These are phyloP conservation scores for Solanum virginianum DNA, from an alignment of 257 asterid species.

Conservation along the genomic window DNA sequence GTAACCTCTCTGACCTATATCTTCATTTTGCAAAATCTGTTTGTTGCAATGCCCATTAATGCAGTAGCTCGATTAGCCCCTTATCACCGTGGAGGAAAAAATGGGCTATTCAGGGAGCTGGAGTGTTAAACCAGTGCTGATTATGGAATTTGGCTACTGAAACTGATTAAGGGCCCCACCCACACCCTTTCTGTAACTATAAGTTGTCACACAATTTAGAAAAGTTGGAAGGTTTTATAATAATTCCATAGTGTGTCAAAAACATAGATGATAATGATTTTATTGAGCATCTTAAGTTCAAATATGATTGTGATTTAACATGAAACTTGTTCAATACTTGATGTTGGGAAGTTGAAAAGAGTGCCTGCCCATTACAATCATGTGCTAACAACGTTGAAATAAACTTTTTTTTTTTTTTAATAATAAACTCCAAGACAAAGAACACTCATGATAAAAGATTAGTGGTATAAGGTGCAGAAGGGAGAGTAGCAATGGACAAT, in stretches of 20 bases:
- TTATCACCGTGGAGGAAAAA: neutral
- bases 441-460: neutral
- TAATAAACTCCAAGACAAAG: neutral
- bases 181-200: neutral
- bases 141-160: neutral
- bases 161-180: neutral
- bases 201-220: neutral
- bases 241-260: neutral
- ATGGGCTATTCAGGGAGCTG: neutral
- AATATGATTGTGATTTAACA: neutral
- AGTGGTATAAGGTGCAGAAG: neutral
- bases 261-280: neutral
- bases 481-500: neutral
- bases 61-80: neutral
- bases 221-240: neutral
- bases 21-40: neutral
- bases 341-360: neutral
- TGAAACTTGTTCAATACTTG: neutral
- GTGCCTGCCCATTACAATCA: neutral
- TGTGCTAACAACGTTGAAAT: neutral
- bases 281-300: neutral
- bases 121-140: neutral
- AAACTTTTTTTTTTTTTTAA: neutral
- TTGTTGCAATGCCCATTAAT: neutral
- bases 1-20: neutral